Evolutionary conservation across 495 filamentous ascomycete genomes (phyloP).

Genomic region (Penicillium cinerascens): DNA sequence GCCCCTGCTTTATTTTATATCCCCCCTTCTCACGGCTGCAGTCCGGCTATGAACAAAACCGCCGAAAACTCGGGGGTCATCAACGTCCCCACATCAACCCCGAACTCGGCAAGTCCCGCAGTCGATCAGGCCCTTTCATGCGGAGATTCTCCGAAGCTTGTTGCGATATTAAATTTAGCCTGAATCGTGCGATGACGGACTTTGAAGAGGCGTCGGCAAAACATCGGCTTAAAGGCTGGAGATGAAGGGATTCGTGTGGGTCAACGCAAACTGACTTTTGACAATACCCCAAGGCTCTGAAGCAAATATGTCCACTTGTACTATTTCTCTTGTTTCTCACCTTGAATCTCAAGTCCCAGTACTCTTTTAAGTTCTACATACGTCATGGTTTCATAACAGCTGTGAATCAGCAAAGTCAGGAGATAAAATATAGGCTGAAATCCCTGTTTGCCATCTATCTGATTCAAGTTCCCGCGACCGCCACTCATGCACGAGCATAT

Average conservation of each 20-base stretch:
- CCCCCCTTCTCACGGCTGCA: background rate
- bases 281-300: background rate
- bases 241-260: background rate
- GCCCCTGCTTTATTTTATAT: conserved; percentile 4
- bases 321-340: background rate
- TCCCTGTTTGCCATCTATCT: background rate
- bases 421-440: background rate
- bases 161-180: conserved; percentile 17
- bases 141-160: conserved; percentile 17
- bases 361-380: no score
- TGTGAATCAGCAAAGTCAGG: no score
- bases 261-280: background rate
- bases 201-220: background rate
- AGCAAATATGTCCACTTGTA: background rate
- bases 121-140: conserved; percentile 17
- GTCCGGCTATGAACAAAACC: conserved; percentile 4
- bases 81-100: conserved; percentile 8
- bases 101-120: conserved; percentile 21
- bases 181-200: conserved; percentile 10
- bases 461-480: background rate
- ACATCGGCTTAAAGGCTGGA: background rate
- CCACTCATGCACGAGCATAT: background rate
- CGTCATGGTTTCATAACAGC: no score
- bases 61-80: background rate
- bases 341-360: no score